Evolutionary conservation across 345 rosid species (phyloP), one percentile per base, ranked within the genome.

Genomic region (Citrus sp.): DNA sequence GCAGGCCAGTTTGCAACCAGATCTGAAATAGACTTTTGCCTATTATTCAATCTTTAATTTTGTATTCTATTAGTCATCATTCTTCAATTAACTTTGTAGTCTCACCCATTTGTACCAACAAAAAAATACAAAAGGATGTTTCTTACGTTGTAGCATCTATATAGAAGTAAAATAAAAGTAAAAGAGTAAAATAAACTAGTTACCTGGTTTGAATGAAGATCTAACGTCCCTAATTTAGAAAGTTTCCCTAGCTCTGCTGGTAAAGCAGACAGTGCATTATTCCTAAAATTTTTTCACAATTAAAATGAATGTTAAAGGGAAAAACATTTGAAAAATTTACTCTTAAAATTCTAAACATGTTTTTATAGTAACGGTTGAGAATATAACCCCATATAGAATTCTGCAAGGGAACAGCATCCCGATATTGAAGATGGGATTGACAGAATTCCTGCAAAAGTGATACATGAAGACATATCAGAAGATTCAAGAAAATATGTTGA

Each of bases 121-220:
- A 58, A 40, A 7, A 62, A 32, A 51, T 19, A 21, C 6, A 72
- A 27, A 28, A 22, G 49, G 42, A 12, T 4, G 13, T 56, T 56
- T 61, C 67, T 64, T 56, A 38, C 0, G 16, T 35, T 12, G 38
- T 34, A 49, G 16, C 13, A 74, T 60, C 61, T 22, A 80, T 35
- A 60, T 28, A 22, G 69, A 38, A 30, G 16, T 62, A 38, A 19
- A 74, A 40, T 58, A 24, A 30, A n/a, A 60, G 4, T 10, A 61
- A 46, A 12, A 46, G 18, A 25, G 32, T 25, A 24, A 8, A 83
- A 75, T n/a, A 63, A 83, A 71, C 34, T 54, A 9, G 58, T 28
- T 83, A 89, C 99, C 93, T 91, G 90, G 84, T 95, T 95, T 61
- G 97, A 92, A 78, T 88, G 97, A 70, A 93, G 89, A 91, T 93